phyloP scores from a whole-genome alignment of 1,139 yeast genomes.

The Hyphopichia wangnamkhiaoensis region DNA sequence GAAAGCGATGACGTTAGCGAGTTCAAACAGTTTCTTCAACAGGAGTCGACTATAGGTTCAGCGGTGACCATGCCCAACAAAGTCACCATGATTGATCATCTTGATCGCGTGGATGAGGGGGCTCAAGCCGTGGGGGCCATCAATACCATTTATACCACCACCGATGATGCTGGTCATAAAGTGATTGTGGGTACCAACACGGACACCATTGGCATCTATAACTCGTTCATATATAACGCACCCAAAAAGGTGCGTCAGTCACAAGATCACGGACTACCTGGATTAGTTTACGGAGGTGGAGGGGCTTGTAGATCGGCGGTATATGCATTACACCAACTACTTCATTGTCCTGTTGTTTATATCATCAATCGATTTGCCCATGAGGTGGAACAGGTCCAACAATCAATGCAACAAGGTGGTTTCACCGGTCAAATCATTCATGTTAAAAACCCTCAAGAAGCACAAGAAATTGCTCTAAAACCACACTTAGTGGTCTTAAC shows the following conservation, averaged over 20 bases:
- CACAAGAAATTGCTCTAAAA: slow-evolving; percentile 10
- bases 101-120: slow-evolving; percentile 23
- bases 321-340: slow-evolving; percentile 23
- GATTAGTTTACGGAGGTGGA: slow-evolving; percentile 34
- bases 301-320: slow-evolving; percentile 35
- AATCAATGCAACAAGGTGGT: slow-evolving; percentile 18
- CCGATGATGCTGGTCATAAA: slow-evolving; percentile 10
- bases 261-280: slow-evolving; percentile 14
- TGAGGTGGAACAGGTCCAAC: slow-evolving; percentile 22
- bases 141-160: slow-evolving; percentile 28
- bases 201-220: slow-evolving; percentile 29
- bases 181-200: slow-evolving; percentile 28
- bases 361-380: slow-evolving; percentile 24
- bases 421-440: slow-evolving; percentile 22
- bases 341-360: slow-evolving; percentile 24
- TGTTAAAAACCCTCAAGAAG: slow-evolving; percentile 21
- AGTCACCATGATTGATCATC: slow-evolving; percentile 21
- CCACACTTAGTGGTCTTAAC: slow-evolving; percentile 25
- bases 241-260: slow-evolving; percentile 9
- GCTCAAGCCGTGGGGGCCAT: slow-evolving; percentile 30
- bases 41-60: slow-evolving; percentile 20
- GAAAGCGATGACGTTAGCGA: slow-evolving; percentile 17
- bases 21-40: slow-evolving; percentile 15
- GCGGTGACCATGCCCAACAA: slow-evolving; percentile 34
- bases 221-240: slow-evolving; percentile 21